Evolutionary conservation across 2,329 filamentous ascomycete genomes (phyloP), one percentile per base, ranked within the genome.

Genomic region (Colletotrichum sojae): DNA sequence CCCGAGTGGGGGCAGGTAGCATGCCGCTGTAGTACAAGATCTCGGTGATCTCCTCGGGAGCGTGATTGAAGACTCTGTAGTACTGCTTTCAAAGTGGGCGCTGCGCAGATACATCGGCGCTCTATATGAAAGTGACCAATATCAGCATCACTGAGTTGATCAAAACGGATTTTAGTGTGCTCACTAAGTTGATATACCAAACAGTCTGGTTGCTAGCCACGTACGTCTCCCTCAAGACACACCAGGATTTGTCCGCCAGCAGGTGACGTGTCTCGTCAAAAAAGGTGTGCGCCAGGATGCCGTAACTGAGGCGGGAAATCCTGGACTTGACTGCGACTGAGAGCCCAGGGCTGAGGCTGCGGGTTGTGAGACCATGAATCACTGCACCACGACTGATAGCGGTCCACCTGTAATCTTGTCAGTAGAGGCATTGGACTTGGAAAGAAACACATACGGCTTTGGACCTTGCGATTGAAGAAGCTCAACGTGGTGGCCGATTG

Each of bases 361-460:
- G 8, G 2, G 36, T 13, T 0, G 66, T 61, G 1, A 79, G 61
- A 0, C 76, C 78, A 0, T 73, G 72, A 0, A 77, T 55, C 5
- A 78, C 78, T 1, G 79, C 80, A 2, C 80, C 78, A 0, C 78
- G 76, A 20, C 77, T 78, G 4, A 81, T 76, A 0, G 80, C 79
- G 0, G 76, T 78, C 80, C 80, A 81, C 0, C 80, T 80, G 18
- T 2, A 1, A 6, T 0, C 0, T 2, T 6, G n/a, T 63, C 4
- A 36, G 27, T 1, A 2, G 20, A 43, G 1, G 9, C 36, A 31
- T 31, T 31, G 27, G 27, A 4, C 5, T 31, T 31, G 3, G 27
- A 31, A 31, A 31, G 27, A 31, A 9, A 4, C 20, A 76, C 79
- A 74, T 65, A 83, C 82, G 81, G 80, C 3, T 74, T 76, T 1